These are phyloP conservation scores for Prasinococcaceae sp. DNA, from an alignment of 139 green algal genomes.

Conservation along the genomic window DNA sequence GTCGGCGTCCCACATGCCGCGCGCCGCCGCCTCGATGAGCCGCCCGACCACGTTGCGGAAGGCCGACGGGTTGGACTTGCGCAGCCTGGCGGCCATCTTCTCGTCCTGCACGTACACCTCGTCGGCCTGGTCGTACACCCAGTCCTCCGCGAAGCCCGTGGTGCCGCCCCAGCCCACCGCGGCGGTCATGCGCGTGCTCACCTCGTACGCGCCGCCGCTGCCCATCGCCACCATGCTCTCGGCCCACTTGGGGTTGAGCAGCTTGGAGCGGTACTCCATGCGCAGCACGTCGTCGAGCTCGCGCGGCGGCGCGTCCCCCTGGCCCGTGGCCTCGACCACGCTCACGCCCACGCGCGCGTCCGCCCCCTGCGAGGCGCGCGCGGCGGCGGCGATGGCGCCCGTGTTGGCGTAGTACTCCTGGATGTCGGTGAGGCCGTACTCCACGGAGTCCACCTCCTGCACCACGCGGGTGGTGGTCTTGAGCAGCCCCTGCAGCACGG, in stretches of 20 bases:
- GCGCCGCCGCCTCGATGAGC: conserved; percentile 80
- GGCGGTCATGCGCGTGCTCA: conserved; percentile 78
- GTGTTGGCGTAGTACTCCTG: conserved; percentile 94
- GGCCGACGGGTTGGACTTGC: conserved; percentile 52
- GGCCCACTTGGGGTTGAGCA: conserved; percentile 90
- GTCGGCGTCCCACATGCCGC: conserved; percentile 82
- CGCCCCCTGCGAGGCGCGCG: conserved; percentile 41
- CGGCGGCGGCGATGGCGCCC: conserved; percentile 68
- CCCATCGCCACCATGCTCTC: conserved; percentile 78
- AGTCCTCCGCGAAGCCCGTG: conserved; percentile 72
- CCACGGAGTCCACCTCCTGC: conserved; percentile 87
- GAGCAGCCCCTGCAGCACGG: conserved; percentile 43
- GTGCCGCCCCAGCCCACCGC: conserved; percentile 91
- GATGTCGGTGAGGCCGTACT: conserved; percentile 97
- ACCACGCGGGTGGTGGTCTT: conserved; percentile 62
- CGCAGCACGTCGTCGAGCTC: conserved; percentile 73
- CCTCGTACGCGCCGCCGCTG: conserved; percentile 88
- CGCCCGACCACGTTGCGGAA: conserved; percentile 43
- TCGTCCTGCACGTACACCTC: conserved; percentile 82
- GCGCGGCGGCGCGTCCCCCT: conserved; percentile 38
- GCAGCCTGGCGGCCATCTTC: conserved; percentile 60
- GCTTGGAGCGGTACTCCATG: conserved; percentile 89
- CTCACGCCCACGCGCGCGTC: conserved; percentile 25
- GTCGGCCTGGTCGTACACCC: conserved; percentile 68
- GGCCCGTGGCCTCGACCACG: conserved; percentile 76